phyloP scores from a whole-genome alignment of 1,139 yeast genomes.

The Komagataea norvegica region DNA sequence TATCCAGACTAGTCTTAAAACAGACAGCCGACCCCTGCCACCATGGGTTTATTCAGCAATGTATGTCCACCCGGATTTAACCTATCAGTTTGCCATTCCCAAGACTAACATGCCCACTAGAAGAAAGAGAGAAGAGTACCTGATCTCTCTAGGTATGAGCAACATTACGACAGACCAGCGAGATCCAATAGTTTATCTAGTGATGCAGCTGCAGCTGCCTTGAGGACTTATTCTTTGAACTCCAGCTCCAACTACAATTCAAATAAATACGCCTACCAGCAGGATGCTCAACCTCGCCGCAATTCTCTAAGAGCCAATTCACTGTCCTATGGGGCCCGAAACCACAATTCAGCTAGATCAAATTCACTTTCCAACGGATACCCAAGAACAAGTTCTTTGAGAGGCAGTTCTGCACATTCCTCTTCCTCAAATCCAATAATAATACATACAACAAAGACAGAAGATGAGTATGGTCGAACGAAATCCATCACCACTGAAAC shows the following conservation, averaged over 20 bases:
- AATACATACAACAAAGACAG: constrained; percentile 25
- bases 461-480: constrained; percentile 28
- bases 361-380: constrained; percentile 1
- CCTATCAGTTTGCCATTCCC: neutral
- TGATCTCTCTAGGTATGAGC: constrained; percentile 15
- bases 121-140: constrained; percentile 12
- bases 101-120: constrained; percentile 2
- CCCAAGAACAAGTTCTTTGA: neutral
- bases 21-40: too few species aligned
- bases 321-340: neutral
- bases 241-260: neutral
- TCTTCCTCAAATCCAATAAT: constrained; percentile 20
- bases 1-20: neutral
- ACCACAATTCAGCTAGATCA: constrained; percentile 2
- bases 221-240: constrained; percentile 12
- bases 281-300: neutral
- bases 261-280: neutral
- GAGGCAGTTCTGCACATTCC: neutral
- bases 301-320: constrained; percentile 7
- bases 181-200: constrained; percentile 7
- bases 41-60: constrained; percentile 6
- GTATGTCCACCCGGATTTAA: neutral
- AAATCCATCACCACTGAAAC: constrained; percentile 29
- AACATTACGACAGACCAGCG: constrained; percentile 7
- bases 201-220: constrained; percentile 16